Evolutionary conservation across 2,329 filamentous ascomycete species (phyloP).

Genomic region (Alternaria longipes): DNA sequence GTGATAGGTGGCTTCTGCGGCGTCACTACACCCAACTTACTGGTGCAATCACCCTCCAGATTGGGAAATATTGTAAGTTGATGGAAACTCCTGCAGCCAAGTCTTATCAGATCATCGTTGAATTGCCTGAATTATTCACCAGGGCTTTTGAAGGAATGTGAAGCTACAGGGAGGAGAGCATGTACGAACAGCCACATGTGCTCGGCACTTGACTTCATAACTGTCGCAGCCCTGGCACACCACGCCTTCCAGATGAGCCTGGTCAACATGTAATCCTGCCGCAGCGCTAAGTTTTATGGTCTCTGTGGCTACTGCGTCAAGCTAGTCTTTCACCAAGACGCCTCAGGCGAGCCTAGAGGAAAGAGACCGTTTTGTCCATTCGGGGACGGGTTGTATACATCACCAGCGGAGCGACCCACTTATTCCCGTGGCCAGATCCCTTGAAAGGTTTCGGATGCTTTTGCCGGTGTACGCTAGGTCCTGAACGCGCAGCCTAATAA

Average conservation of each 20-base stretch:
- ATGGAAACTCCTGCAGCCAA: not conserved
- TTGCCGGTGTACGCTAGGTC: constrained; percentile 6
- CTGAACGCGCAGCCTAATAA: constrained; percentile 1
- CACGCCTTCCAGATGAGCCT: not conserved
- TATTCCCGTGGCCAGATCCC: constrained; percentile 2
- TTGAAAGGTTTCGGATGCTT: constrained; percentile 8
- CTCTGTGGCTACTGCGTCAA: constrained; percentile 14
- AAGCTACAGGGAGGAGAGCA: constrained; percentile 6
- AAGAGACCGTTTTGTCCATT: constrained; percentile 15
- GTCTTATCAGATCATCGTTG: not conserved
- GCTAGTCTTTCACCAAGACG: constrained; percentile 14
- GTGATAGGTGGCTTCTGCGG: not conserved
- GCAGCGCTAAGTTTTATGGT: constrained; percentile 4
- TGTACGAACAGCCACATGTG: not conserved
- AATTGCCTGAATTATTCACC: not conserved
- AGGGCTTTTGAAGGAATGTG: not conserved
- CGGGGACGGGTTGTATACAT: not conserved
- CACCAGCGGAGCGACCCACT: constrained; percentile 2
- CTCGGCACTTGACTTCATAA: not conserved
- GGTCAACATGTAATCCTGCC: constrained; percentile 4
- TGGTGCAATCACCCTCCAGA: not conserved
- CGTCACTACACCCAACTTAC: constrained; percentile 1
- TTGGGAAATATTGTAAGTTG: not conserved
- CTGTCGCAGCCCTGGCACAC: not conserved
- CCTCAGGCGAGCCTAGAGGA: constrained; percentile 16